Evolutionary conservation across 495 filamentous ascomycete genomes (phyloP).

Genomic region (Penicillium bovifimosum): DNA sequence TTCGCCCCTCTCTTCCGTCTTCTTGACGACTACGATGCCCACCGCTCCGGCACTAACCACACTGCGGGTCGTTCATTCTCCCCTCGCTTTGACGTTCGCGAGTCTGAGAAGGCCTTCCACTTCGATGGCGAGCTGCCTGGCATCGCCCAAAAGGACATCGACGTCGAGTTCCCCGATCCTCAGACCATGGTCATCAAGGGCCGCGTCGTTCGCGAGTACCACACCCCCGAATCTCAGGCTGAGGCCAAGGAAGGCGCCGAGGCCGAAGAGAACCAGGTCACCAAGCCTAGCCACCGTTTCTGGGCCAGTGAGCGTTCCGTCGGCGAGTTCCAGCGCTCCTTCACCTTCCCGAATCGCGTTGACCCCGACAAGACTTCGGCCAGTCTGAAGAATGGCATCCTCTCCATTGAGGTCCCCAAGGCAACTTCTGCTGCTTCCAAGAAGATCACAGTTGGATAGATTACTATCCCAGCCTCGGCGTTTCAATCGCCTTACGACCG

Average conservation of each 20-base stretch:
- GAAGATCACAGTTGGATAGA: conserved; percentile 60
- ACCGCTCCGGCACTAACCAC: conserved; percentile 27
- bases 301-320: conserved; percentile 81
- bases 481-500: not conserved
- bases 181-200: conserved; percentile 76
- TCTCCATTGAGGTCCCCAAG: conserved; percentile 80
- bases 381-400: conserved; percentile 69
- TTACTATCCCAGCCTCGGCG: not conserved
- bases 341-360: conserved; percentile 72
- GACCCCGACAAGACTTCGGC: conserved; percentile 78
- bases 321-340: conserved; percentile 77
- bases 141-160: conserved; percentile 68
- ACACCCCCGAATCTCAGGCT: conserved; percentile 46
- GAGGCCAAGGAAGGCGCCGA: conserved; percentile 39
- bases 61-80: conserved; percentile 46
- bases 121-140: conserved; percentile 89
- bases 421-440: conserved; percentile 44
- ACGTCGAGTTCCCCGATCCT: conserved; percentile 80
- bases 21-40: conserved; percentile 41
- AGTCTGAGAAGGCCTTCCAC: conserved; percentile 65
- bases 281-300: conserved; percentile 49
- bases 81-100: conserved; percentile 79
- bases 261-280: conserved; percentile 13
- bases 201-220: conserved; percentile 44
- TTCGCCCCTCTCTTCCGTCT: conserved; percentile 44